Conservation (phyloP, 2,329 filamentous ascomycete genomes). For the Neocatenulostroma microsporum region DNA sequence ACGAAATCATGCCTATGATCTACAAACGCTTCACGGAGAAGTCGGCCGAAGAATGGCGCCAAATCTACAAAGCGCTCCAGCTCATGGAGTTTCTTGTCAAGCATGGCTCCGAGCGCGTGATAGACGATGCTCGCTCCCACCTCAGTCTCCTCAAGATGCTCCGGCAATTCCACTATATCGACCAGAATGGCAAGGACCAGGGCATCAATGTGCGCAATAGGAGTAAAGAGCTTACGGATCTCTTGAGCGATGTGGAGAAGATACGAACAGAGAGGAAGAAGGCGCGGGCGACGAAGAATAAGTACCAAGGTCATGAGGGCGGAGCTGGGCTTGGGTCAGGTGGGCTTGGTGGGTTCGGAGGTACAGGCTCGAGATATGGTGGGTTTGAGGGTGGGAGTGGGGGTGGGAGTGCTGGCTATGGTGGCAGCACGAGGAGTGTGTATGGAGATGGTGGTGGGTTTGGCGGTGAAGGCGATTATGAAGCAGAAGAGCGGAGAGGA, state of each 20-base stretch:
- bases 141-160: constrained; percentile 96
- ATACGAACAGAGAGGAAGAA: constrained; percentile 76
- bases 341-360: too few relatives aligned
- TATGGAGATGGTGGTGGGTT: constrained; percentile 96
- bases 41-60: constrained; percentile 94
- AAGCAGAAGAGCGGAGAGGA: constrained; percentile 59
- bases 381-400: constrained; percentile 95
- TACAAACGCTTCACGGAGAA: constrained; percentile 99
- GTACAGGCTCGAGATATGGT: constrained; percentile 60
- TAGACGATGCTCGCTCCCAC: constrained; percentile 93
- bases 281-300: constrained; percentile 79
- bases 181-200: constrained; percentile 95
- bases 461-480: constrained; percentile 58
- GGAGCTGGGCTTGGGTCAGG: constrained; percentile 55
- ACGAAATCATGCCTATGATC: constrained; percentile 99
- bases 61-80: constrained; percentile 96
- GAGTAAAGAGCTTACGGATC: constrained; percentile 87
- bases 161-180: constrained; percentile 94
- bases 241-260: constrained; percentile 84
- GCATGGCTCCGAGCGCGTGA: constrained; percentile 93
- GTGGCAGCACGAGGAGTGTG: constrained; percentile 62
- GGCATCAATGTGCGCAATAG: constrained; percentile 95
- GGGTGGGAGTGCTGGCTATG: constrained; percentile 34
- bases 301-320: constrained; percentile 91
- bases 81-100: constrained; percentile 95